phyloP scores from a whole-genome alignment of 176 grass and related monocot genomes.

The Cymbopogon citratus region DNA sequence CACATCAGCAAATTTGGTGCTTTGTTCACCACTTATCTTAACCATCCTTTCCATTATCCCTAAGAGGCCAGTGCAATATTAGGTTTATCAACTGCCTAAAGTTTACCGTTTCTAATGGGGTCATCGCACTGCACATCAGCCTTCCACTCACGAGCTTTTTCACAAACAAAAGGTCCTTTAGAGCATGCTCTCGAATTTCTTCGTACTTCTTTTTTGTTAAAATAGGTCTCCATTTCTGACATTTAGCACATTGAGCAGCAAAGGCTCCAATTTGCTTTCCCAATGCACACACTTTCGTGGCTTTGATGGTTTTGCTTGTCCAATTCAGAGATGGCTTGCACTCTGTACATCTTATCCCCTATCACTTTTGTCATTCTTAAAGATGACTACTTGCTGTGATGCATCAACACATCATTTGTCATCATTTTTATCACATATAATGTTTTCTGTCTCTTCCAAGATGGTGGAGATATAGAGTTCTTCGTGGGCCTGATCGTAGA shows the following conservation, averaged over 20 bases:
- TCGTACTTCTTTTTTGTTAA: conserved; percentile 70
- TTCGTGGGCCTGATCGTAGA: not conserved
- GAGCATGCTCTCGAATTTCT: conserved; percentile 57
- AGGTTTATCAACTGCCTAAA: conserved; percentile 73
- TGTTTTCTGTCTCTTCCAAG: not conserved
- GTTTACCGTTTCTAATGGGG: conserved; percentile 32
- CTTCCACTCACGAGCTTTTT: conserved; percentile 53
- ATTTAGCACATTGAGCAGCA: conserved; percentile 58
- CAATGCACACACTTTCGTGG: not conserved
- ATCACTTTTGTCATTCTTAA: not conserved
- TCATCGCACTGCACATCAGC: conserved; percentile 53
- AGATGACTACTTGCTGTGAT: not conserved
- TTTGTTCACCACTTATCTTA: conserved; percentile 51
- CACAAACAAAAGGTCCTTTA: conserved; percentile 52
- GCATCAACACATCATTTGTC: conserved; percentile 3
- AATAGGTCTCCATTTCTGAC: conserved; percentile 70
- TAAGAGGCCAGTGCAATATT: conserved; percentile 45
- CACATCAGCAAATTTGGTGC: conserved; percentile 73
- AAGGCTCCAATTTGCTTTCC: conserved; percentile 34
- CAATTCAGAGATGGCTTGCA: not conserved
- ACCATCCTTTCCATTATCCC: conserved; percentile 70
- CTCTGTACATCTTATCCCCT: not conserved
- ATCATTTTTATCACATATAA: conserved; percentile 4
- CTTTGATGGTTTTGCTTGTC: not conserved
- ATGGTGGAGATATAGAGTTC: not conserved